Evolutionary conservation across 305 asterid species (phyloP).

Genomic region (Fraxinus greggii): DNA sequence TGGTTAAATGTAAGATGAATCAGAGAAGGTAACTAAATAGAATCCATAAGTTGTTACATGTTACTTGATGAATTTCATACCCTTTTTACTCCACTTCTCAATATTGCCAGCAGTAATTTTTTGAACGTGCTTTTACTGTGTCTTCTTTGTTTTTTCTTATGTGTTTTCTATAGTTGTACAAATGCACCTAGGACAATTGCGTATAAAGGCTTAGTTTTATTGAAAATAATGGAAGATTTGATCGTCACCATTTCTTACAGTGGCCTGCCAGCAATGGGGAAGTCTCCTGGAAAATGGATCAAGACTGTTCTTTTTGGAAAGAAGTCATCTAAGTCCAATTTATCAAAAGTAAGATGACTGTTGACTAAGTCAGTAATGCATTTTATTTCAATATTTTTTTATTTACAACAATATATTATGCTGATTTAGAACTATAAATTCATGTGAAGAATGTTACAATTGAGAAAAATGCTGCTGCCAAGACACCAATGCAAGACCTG

Average conservation of each 20-base stretch:
- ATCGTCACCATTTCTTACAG: slow-evolving; percentile 17
- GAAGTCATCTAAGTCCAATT: slow-evolving; percentile 52
- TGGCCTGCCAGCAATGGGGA: slow-evolving; percentile 47
- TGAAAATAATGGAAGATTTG: slow-evolving; percentile 33
- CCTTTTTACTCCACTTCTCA: not conserved
- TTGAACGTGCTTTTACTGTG: not conserved
- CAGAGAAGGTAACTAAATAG: not conserved
- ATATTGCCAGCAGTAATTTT: not conserved
- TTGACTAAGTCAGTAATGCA: not conserved
- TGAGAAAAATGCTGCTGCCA: slow-evolving; percentile 29
- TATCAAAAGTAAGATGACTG: slow-evolving; percentile 43
- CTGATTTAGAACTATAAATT: slow-evolving; percentile 3
- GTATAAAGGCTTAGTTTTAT: not conserved
- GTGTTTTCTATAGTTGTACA: not conserved
- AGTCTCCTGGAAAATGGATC: slow-evolving; percentile 80
- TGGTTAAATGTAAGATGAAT: not conserved
- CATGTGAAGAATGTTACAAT: slow-evolving; percentile 33
- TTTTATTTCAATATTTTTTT: not conserved
- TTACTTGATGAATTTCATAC: not conserved
- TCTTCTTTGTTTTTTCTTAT: not conserved
- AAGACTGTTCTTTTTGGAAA: slow-evolving; percentile 66
- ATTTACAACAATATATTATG: not conserved
- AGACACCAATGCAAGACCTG: slow-evolving; percentile 22
- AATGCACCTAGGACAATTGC: not conserved
- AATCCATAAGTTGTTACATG: not conserved